Percentiles rank a stretch among this genome's conserved stretches.
Evolutionary conservation across 164 flowering plant genomes (phyloP).

Genomic region (Pachysandra terminalis): DNA sequence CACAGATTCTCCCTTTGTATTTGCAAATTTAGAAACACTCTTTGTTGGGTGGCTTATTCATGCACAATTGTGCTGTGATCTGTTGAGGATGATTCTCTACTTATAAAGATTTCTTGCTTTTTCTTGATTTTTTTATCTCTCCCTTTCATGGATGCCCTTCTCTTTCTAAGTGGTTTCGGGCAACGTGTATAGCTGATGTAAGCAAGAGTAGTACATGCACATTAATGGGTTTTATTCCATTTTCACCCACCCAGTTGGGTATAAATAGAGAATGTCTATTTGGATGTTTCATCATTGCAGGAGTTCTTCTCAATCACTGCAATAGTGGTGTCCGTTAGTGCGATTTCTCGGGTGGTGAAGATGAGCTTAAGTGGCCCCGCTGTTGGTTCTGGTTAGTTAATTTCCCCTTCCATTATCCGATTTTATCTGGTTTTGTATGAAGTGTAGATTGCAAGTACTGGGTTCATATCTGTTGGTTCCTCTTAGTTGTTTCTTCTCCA

Average conservation of each 20-base stretch:
- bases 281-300: conserved; percentile 25
- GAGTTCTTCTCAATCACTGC: conserved; percentile 13
- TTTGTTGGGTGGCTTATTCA: conserved; percentile 1
- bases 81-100: conserved; percentile 37
- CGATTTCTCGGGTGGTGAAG: not conserved
- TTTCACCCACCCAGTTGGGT: conserved; percentile 22
- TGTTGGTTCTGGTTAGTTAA: conserved; percentile 26
- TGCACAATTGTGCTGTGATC: conserved; percentile 8
- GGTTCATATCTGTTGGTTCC: not conserved
- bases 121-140: conserved; percentile 11
- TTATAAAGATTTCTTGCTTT: conserved; percentile 27
- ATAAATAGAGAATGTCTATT: conserved; percentile 29
- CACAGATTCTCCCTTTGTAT: conserved; percentile 23
- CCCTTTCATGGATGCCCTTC: conserved; percentile 21
- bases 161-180: conserved; percentile 2
- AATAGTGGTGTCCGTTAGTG: not conserved
- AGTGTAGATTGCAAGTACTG: not conserved
- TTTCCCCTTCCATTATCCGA: not conserved
- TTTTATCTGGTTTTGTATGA: not conserved
- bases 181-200: conserved; percentile 17
- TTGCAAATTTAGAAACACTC: too few relatives aligned
- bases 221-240: conserved; percentile 24
- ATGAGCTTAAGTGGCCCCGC: conserved; percentile 32
- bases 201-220: conserved; percentile 8
- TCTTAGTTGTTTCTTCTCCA: not conserved